phyloP scores from a whole-genome alignment of 345 rosid genomes.

The Arabidopsis suecica region DNA sequence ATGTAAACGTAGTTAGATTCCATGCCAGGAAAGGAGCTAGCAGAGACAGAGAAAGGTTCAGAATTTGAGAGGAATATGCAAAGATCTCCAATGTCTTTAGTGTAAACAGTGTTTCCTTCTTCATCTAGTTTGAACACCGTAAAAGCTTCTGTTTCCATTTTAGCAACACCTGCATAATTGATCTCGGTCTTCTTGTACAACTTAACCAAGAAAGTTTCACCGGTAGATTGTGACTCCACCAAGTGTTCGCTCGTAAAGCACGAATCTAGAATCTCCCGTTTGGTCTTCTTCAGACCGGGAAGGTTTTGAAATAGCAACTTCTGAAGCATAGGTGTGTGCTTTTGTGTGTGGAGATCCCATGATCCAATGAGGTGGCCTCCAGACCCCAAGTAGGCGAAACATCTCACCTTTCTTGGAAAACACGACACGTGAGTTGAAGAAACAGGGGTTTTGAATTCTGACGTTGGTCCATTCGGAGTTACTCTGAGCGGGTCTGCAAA shows the following conservation, averaged over 20 bases:
- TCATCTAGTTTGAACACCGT: neutral
- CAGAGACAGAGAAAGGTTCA: neutral
- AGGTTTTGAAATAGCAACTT: neutral
- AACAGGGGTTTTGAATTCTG: neutral
- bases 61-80: neutral
- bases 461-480: conserved; percentile 6
- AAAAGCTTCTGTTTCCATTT: neutral
- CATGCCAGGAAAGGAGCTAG: neutral
- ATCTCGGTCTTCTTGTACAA: neutral
- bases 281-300: neutral
- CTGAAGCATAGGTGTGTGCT: neutral
- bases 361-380: conserved; percentile 9
- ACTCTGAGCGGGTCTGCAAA: neutral
- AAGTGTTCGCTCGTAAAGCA: neutral
- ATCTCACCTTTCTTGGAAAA: neutral
- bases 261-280: neutral
- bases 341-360: neutral
- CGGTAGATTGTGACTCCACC: neutral
- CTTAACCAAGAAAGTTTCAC: neutral
- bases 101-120: neutral
- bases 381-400: neutral
- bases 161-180: neutral
- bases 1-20: neutral
- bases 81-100: no score
- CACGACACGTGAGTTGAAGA: conserved; percentile 5